These are phyloP conservation scores for Blechomonas ayalai DNA, from an alignment of 208 protist species.

Conservation along the genomic window DNA sequence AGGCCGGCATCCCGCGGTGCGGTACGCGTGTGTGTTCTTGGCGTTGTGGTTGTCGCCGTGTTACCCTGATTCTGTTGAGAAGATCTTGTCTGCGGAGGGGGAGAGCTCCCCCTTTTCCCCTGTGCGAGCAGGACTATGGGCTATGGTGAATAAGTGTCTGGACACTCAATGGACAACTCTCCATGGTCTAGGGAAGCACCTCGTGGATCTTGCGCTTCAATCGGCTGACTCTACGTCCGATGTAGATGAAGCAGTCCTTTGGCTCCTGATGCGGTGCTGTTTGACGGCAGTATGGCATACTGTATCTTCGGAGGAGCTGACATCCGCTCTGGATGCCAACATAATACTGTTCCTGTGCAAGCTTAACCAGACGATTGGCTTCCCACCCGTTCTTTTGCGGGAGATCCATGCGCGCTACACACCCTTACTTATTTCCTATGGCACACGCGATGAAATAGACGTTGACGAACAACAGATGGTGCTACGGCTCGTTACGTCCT, in stretches of 20 bases:
- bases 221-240: not conserved
- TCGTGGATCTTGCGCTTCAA: conserved; percentile 8
- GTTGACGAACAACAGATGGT: conserved; percentile 9
- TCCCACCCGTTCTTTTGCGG: conserved; percentile 2
- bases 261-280: conserved; percentile 11
- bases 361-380: conserved; percentile 10
- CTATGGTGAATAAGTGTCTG: conserved; percentile 9
- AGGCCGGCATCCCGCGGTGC: no score
- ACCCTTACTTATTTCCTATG: conserved; percentile 15
- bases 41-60: no score
- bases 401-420: conserved; percentile 19
- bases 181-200: conserved; percentile 5
- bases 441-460: conserved; percentile 5
- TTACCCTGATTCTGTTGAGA: no score
- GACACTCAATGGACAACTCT: not conserved
- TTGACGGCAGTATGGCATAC: conserved; percentile 6
- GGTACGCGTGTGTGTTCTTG: no score
- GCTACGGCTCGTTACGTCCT: conserved; percentile 14
- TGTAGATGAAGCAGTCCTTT: conserved; percentile 11
- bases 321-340: not conserved
- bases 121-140: no score
- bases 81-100: no score
- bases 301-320: conserved; percentile 7
- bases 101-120: no score
- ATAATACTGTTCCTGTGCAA: conserved; percentile 10